These are phyloP conservation scores for Tricholoma bakamatsutake DNA, from an alignment of 768 basidiomycete genomes.

Conservation along the genomic window DNA sequence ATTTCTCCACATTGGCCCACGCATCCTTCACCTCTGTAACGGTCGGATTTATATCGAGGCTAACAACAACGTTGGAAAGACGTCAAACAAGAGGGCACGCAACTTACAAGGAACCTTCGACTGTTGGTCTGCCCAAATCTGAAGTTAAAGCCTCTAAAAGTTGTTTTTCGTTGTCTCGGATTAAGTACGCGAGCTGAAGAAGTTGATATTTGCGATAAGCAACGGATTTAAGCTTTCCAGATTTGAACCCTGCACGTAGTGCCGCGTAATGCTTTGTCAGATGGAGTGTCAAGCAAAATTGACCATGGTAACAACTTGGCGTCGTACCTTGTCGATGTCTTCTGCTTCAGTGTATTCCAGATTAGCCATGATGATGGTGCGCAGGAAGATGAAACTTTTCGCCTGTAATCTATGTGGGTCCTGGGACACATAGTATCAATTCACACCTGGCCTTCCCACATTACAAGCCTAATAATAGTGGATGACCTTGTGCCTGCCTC, in stretches of 20 bases:
- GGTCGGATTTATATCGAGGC: conserved; percentile 54
- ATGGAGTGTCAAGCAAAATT: neutral
- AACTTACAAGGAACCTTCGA: conserved; percentile 50
- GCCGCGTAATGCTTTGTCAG: conserved; percentile 50
- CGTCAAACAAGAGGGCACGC: neutral
- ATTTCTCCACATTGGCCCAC: conserved; percentile 62
- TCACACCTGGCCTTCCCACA: too few relatives aligned
- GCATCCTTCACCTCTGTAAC: conserved; percentile 48
- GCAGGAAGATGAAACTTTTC: neutral
- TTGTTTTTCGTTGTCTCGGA: conserved; percentile 64
- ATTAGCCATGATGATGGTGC: conserved; percentile 21
- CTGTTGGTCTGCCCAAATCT: conserved; percentile 59
- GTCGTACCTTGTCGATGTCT: conserved; percentile 44
- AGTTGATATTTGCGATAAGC: conserved; percentile 72
- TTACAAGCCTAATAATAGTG: too few relatives aligned
- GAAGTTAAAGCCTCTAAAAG: conserved; percentile 51
- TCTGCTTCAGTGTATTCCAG: conserved; percentile 48
- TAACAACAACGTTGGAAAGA: conserved; percentile 17
- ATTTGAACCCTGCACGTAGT: conserved; percentile 51
- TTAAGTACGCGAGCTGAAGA: conserved; percentile 63
- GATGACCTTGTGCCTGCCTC: too few relatives aligned
- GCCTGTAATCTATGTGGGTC: too few relatives aligned
- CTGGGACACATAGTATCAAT: too few relatives aligned
- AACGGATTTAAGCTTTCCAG: conserved; percentile 62
- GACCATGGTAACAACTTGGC: neutral